Evolutionary conservation across 805 yeast species (phyloP), one percentile per base, ranked within the genome.

Genomic region (Lipomyces spencermartinsiae): DNA sequence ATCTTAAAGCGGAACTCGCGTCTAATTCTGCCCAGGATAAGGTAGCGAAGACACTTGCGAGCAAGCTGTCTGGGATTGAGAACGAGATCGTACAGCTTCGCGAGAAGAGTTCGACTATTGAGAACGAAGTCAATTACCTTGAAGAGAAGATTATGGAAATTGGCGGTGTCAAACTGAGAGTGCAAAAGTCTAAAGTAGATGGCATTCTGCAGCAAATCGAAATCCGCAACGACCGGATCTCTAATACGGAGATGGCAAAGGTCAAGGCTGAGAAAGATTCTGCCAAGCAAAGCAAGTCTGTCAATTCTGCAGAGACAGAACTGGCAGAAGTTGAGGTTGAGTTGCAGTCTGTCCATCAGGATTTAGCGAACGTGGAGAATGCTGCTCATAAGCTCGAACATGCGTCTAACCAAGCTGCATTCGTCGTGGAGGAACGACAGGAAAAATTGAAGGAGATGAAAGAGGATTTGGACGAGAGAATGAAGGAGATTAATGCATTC

Each of bases 121-220:
- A 87, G 75, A 74, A 78, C 6, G 82, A 85, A 66, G 90, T 95
- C 54, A 82, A 83, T 12, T 82, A 73, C 0, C 79, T 93, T 2
- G 93, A 92, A 72, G 91, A 89, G 65, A 84, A 88, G 75, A 92
- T 95, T 53, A 87, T 93, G 91, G 89, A 90, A 61, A 89, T 92
- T 63, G 99, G 99, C 63, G 99, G 99, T 68, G 89, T 91, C 8
- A 87, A 87, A 69, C 82, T 95, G 71, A 87, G 91, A 65, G 77
- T 90, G 68, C 97, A 93, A 74, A 89, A 87, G 69, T 86, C 96
- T 0, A 90, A 87, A 74, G 97, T 95, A 8, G 93, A 88, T 73
- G 89, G 96, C 1, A 81, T 90, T 43, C 81, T 82, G 56, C 91
- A 90, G 73, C 85, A 86, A 74, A 84, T 90, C 35, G 91, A 88